Percentiles rank a stretch among this genome's conserved stretches.
Evolutionary conservation across 75 land plant species (phyloP).

Genomic region (Adiantum capillusveneris): DNA sequence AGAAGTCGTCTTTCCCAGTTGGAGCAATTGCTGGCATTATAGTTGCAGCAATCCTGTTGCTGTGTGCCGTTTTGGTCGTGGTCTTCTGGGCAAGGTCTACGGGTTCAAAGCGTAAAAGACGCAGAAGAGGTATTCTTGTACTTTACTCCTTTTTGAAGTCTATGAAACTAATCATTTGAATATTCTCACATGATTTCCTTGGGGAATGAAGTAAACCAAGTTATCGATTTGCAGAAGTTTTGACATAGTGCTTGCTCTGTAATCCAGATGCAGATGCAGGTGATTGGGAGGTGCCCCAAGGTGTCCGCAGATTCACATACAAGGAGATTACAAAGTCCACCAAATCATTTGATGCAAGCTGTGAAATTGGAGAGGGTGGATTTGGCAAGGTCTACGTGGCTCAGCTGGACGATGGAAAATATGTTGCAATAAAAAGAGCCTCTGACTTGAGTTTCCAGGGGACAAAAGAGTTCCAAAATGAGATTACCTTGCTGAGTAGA

Average conservation of each 20-base stretch:
- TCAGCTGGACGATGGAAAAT: constrained; percentile 37
- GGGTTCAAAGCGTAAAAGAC: background rate
- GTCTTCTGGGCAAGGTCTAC: background rate
- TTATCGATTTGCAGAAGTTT: too few species aligned
- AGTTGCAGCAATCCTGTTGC: background rate
- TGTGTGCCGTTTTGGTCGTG: background rate
- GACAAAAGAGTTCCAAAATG: constrained; percentile 71
- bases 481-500: constrained; percentile 71
- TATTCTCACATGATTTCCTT: too few species aligned
- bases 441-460: constrained; percentile 60
- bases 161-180: too few species aligned
- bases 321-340: constrained; percentile 68
- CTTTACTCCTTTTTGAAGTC: background rate
- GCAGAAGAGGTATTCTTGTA: background rate
- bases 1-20: too few species aligned
- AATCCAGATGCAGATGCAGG: background rate
- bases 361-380: constrained; percentile 78
- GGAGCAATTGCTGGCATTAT: constrained; percentile 5
- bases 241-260: background rate
- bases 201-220: too few species aligned
- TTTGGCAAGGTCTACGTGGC: constrained; percentile 86
- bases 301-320: constrained; percentile 52
- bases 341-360: constrained; percentile 37
- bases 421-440: constrained; percentile 87
- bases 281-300: constrained; percentile 16